phyloP scores from a whole-genome alignment of 371 early-diverging fungal species.

The Rhizomucor miehei region DNA sequence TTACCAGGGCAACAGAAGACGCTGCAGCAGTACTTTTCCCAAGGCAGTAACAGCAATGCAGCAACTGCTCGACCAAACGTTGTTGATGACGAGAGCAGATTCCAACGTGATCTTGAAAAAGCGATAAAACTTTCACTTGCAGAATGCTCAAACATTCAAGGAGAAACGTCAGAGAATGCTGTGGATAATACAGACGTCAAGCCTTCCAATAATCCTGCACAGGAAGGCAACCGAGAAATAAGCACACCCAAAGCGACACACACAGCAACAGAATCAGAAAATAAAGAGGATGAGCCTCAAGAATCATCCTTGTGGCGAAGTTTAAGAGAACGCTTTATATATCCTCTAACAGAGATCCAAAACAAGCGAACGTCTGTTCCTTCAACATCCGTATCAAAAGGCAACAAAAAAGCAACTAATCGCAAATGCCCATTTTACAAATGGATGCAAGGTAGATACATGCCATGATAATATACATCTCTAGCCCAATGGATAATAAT shows the following conservation, averaged over 20 bases:
- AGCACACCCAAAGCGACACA: no score
- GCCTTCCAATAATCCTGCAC: background rate
- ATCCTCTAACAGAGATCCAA: background rate
- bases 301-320: no score
- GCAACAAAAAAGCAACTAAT: background rate
- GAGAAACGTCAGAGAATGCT: background rate
- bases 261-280: no score
- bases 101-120: conserved; percentile 1
- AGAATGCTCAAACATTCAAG: background rate
- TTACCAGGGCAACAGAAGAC: no score
- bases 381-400: background rate
- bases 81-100: no score
- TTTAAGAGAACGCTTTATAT: no score
- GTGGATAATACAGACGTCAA: no score
- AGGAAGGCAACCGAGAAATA: background rate
- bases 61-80: no score
- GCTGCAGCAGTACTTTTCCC: no score
- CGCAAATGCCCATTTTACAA: conserved; percentile 3
- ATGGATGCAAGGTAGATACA: conserved; percentile 8
- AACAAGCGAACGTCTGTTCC: background rate
- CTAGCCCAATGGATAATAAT: background rate
- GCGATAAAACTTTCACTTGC: conserved; percentile 1
- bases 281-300: no score
- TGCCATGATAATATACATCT: background rate
- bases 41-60: no score